A percentile compares a stretch with the other conserved stretches of the same genome.
phyloP scores from a whole-genome alignment of 108 stramenopile genomes.

The Nannochloropsis granulata region DNA sequence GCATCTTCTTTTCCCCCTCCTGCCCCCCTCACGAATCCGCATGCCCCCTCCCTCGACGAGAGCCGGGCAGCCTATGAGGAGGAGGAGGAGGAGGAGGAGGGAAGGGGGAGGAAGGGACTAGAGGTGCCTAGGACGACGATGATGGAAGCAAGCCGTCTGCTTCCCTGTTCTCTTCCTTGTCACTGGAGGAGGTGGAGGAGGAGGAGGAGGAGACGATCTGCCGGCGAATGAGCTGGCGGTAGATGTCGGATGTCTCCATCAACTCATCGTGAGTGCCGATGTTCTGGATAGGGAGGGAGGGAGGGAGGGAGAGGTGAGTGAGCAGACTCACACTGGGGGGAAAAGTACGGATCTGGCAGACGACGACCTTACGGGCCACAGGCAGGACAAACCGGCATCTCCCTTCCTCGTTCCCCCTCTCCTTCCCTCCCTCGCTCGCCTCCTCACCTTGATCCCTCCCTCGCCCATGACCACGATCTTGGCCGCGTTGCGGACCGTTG shows the following conservation, averaged over 20 bases:
- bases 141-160: too few species aligned
- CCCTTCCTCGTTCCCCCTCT: neutral
- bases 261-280: neutral
- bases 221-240: neutral
- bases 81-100: too few species aligned
- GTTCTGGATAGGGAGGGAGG: neutral
- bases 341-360: neutral
- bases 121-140: too few species aligned
- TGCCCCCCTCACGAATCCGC: too few species aligned
- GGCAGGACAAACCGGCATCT: neutral
- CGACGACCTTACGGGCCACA: neutral
- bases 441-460: slow-evolving; percentile 29
- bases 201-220: neutral
- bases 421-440: neutral
- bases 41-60: too few species aligned
- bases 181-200: neutral
- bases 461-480: slow-evolving; percentile 65
- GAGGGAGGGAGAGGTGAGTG: neutral
- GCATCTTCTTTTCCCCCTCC: too few species aligned
- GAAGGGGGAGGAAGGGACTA: too few species aligned
- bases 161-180: too few species aligned
- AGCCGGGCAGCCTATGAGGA: too few species aligned
- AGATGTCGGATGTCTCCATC: neutral
- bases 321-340: neutral
- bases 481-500: slow-evolving; percentile 53